Base-by-base conservation (phyloP, 192 early-diverging fungal species). In the Mortierella claussenii region DNA sequence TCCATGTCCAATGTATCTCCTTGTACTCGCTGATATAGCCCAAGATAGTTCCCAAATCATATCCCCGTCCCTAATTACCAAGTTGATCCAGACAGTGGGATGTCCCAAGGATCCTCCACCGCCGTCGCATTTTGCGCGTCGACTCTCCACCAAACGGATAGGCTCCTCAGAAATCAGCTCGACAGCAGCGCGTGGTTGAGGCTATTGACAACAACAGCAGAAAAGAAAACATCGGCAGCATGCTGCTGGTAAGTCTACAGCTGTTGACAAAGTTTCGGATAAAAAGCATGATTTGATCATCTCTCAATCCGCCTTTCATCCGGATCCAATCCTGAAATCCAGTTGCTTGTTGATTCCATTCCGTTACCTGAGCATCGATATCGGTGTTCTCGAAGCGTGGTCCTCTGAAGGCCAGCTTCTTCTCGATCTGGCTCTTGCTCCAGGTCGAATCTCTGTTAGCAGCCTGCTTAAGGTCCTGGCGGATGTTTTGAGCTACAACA, bases 81-180 rank as follows among this genome's bases (percentile, higher is more conserved):
- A 87, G 80, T 97, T 97, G 71, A 98, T 93, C 83, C 91, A 98
- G 24, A 98, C 92, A 69, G 91, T 92, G 23, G 96, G 96, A 69
- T 98, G 96, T 32, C 96, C 96, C 31, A 98, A 84, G 40, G 94
- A 78, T 61, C 95, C 96, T 48, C 90, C 95, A 87, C 93, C 96
- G 60, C 96, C 96, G 65, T 98, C 88, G 69, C 96, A 98, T 67
- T 86, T 83, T 34, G 90, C 93, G 65, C 88, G 71, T 21, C 94
- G 89, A 32, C 83, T 82, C 21, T 89, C 82, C 20, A 97, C 90
- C 66, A 89, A 79, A 57, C 83, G 92, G 57, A 98, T 84, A 20
- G 95, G 94, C 58, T 95, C 95, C 71, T 94, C 89, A 32, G 89
- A 87, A 79, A 98, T 95, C 50, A 98, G 87, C 56, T 97, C 95